Conservation (phyloP, 371 early-diverging fungal species). For the Mucor lusitanicus region DNA sequence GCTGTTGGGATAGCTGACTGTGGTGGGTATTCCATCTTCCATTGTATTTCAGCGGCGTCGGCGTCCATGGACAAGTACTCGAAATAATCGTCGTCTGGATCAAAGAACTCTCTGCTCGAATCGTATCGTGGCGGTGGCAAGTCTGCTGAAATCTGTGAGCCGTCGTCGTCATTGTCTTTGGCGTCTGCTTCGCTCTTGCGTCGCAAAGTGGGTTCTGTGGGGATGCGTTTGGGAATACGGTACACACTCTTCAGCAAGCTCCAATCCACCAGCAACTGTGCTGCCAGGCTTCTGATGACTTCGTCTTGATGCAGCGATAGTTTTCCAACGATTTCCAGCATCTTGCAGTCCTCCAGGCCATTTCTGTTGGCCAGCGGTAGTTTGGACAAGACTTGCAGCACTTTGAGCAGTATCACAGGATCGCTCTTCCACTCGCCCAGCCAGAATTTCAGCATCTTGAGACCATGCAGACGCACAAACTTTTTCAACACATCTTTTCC, state of each 20-base stretch:
- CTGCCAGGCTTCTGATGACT: conserved; percentile 37
- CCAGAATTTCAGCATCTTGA: conserved; percentile 55
- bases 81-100: conserved; percentile 37
- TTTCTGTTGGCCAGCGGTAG: conserved; percentile 67
- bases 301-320: conserved; percentile 42
- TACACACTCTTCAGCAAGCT: conserved; percentile 56
- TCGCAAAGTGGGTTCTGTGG: background rate
- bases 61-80: conserved; percentile 31
- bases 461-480: conserved; percentile 48
- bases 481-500: conserved; percentile 44
- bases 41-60: conserved; percentile 22
- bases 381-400: conserved; percentile 20
- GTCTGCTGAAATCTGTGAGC: background rate
- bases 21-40: conserved; percentile 30
- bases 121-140: conserved; percentile 4
- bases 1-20: conserved; percentile 31
- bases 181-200: background rate
- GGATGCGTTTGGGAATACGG: conserved; percentile 56
- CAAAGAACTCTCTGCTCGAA: conserved; percentile 35
- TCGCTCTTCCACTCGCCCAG: conserved; percentile 51
- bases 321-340: conserved; percentile 53
- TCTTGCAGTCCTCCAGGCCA: conserved; percentile 68
- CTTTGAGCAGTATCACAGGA: conserved; percentile 27
- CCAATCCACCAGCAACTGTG: conserved; percentile 49
- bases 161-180: background rate